Percentiles rank a stretch among this genome's conserved stretches.
Conservation (phyloP, 305 asterid species). For the Rubia peregrina region DNA sequence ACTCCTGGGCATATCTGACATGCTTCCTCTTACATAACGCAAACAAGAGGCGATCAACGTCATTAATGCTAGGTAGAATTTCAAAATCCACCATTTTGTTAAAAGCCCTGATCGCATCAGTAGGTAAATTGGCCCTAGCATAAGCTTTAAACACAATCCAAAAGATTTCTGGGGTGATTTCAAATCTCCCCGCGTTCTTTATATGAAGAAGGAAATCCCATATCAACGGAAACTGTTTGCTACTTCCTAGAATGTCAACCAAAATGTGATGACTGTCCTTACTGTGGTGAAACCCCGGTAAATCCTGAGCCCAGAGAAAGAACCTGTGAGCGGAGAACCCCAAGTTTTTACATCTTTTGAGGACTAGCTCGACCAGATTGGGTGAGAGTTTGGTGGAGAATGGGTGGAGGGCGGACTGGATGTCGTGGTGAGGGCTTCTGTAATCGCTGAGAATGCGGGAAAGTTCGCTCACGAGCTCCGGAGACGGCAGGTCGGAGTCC, state of each 20-base stretch:
- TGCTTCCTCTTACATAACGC: slow-evolving; percentile 66
- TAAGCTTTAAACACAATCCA: slow-evolving; percentile 66
- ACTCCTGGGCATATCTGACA: slow-evolving; percentile 56
- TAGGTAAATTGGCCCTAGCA: slow-evolving; percentile 69
- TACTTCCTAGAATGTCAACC: slow-evolving; percentile 64
- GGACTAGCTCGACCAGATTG: slow-evolving; percentile 60
- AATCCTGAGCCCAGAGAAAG: slow-evolving; percentile 68
- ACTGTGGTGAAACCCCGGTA: slow-evolving; percentile 64
- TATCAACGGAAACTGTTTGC: slow-evolving; percentile 69
- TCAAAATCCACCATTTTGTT: slow-evolving; percentile 81
- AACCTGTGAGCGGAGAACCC: slow-evolving; percentile 91
- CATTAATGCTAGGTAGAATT: slow-evolving; percentile 47
- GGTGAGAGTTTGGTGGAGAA: slow-evolving; percentile 40
- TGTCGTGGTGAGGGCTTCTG: slow-evolving; percentile 76
- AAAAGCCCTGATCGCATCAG: slow-evolving; percentile 82
- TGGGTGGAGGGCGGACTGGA: slow-evolving; percentile 73
- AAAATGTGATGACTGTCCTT: slow-evolving; percentile 55
- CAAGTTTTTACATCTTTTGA: slow-evolving; percentile 72
- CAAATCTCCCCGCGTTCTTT: slow-evolving; percentile 34
- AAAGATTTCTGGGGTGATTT: slow-evolving; percentile 47
- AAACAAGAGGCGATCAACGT: slow-evolving; percentile 64
- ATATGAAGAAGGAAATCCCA: slow-evolving; percentile 78
- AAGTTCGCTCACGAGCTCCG: slow-evolving; percentile 58
- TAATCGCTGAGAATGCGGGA: slow-evolving; percentile 77
- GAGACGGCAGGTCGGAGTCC: slow-evolving; percentile 25